These are phyloP conservation scores for Apophysomyces variabilis DNA, from an alignment of 371 early-diverging fungal genomes.

Conservation along the genomic window DNA sequence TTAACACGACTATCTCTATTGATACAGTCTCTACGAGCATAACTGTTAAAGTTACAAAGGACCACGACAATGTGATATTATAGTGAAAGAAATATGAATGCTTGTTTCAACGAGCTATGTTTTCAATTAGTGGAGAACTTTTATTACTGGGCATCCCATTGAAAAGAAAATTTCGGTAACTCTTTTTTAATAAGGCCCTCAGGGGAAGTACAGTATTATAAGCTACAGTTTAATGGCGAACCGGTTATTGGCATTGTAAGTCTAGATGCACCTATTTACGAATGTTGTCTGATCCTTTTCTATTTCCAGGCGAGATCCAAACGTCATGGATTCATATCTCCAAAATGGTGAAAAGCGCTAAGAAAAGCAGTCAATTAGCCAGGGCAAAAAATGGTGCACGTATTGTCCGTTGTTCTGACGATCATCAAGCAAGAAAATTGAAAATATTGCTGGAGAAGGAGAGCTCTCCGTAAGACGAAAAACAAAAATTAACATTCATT, in stretches of 20 bases:
- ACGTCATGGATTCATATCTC: constrained; percentile 71
- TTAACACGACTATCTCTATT: constrained; percentile 80
- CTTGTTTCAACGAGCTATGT: background rate
- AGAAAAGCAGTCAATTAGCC: constrained; percentile 70
- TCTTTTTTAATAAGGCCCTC: constrained; percentile 55
- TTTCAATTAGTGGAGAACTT: constrained; percentile 61
- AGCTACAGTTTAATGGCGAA: constrained; percentile 71
- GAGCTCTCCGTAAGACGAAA: constrained; percentile 28
- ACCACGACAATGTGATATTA: constrained; percentile 9
- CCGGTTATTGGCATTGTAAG: constrained; percentile 85
- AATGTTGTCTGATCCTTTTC: background rate
- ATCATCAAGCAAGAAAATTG: constrained; percentile 65
- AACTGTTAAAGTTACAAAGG: constrained; percentile 50
- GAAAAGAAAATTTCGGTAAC: constrained; percentile 60
- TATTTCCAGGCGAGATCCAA: constrained; percentile 67
- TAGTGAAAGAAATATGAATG: background rate
- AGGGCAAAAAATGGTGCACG: constrained; percentile 73
- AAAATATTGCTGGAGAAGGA: constrained; percentile 70
- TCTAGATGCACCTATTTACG: background rate
- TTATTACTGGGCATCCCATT: constrained; percentile 65
- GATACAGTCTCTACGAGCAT: constrained; percentile 72
- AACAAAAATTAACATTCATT: too few relatives aligned
- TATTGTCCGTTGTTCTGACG: constrained; percentile 71
- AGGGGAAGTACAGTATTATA: constrained; percentile 45
- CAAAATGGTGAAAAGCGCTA: constrained; percentile 45